A percentile compares a stretch with the other conserved stretches of the same genome.
These are phyloP conservation scores for Populus euphratica DNA, from an alignment of 345 rosid species.

Conservation along the genomic window DNA sequence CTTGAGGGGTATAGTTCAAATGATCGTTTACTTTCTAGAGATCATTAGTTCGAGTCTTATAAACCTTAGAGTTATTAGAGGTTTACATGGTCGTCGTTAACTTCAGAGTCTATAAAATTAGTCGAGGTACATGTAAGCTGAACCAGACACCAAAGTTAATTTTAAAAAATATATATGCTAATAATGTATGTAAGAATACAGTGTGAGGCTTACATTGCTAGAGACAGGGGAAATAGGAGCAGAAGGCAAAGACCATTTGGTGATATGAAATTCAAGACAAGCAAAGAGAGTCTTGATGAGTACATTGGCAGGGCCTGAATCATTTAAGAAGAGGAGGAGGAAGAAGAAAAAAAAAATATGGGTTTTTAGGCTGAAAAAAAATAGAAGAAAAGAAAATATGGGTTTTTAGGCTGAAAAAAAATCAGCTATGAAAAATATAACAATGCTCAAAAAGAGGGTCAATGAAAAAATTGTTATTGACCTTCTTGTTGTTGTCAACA, in stretches of 20 bases:
- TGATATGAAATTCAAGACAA: constrained; percentile 47
- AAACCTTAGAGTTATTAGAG: no score
- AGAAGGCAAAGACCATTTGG: constrained; percentile 84
- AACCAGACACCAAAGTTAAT: no score
- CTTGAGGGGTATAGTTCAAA: no score
- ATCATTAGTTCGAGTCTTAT: no score
- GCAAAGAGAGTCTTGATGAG: constrained; percentile 67
- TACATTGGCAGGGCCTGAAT: constrained; percentile 87
- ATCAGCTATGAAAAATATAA: constrained; percentile 23
- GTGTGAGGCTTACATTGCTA: constrained; percentile 51
- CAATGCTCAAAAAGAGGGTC: constrained; percentile 24
- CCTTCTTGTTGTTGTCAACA: no score
- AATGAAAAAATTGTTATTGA: neutral
- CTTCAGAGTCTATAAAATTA: neutral
- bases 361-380: constrained; percentile 21
- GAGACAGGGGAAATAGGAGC: constrained; percentile 69
- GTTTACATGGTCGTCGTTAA: no score
- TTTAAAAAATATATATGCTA: neutral
- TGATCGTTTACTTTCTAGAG: no score
- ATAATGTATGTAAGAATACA: neutral
- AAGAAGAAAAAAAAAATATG: constrained; percentile 4
- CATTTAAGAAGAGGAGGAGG: constrained; percentile 24
- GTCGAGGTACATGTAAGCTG: no score
- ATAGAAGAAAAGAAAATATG: no score
- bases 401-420: constrained; percentile 21